Evolutionary conservation across 768 basidiomycete genomes (phyloP).

Genomic region (Cyclocybe aegerita): DNA sequence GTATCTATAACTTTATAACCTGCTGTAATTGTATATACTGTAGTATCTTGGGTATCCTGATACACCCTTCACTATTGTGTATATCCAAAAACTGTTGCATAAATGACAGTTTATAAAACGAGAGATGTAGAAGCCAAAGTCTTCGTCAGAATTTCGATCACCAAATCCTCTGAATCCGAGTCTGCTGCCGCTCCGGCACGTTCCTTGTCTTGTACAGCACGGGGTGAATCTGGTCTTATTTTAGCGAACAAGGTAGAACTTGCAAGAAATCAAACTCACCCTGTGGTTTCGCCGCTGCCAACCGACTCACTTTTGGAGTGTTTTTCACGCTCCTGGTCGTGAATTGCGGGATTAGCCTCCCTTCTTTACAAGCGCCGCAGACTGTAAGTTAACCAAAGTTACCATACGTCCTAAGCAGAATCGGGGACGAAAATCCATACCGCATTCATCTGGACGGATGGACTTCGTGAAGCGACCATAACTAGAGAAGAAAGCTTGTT

Average conservation of each 20-base stretch:
- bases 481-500: conserved; percentile 29
- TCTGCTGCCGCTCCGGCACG: conserved; percentile 23
- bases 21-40: background rate
- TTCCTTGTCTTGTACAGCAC: conserved; percentile 4
- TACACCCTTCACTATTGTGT: background rate
- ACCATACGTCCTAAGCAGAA: background rate
- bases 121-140: conserved; percentile 10
- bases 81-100: background rate
- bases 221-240: conserved; percentile 32
- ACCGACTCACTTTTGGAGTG: conserved; percentile 37
- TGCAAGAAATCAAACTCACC: conserved; percentile 30
- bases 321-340: conserved; percentile 32
- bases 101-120: background rate
- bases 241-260: conserved; percentile 1
- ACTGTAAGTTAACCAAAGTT: conserved; percentile 35
- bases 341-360: conserved; percentile 60
- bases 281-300: conserved; percentile 44
- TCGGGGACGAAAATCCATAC: conserved; percentile 37
- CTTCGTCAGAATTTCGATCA: conserved; percentile 3
- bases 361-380: conserved; percentile 65
- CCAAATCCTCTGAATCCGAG: conserved; percentile 26
- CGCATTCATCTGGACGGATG: conserved; percentile 61
- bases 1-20: conserved; percentile 5
- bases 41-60: background rate
- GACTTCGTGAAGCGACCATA: conserved; percentile 78